phyloP scores from a whole-genome alignment of 2,329 filamentous ascomycete species.

The Clonostachys chloroleuca region DNA sequence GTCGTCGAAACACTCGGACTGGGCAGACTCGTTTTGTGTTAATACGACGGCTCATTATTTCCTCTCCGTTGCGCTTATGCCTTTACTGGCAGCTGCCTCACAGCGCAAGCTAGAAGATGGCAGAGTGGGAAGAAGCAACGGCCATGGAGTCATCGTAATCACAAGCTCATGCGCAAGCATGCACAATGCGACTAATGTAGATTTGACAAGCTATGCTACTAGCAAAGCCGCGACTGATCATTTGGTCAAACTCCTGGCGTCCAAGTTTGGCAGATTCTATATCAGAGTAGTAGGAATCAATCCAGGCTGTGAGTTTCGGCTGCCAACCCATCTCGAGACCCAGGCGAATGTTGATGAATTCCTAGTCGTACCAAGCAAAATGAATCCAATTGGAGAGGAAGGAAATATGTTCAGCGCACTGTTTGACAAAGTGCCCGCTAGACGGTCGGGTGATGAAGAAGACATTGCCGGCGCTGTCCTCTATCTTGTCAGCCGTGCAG shows the following conservation, averaged over 20 bases:
- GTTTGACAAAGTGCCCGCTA: constrained; percentile 23
- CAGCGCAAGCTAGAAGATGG: constrained; percentile 19
- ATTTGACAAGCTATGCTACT: constrained; percentile 43
- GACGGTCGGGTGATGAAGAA: constrained; percentile 17
- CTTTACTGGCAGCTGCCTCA: constrained; percentile 33
- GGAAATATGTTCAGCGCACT: constrained; percentile 22
- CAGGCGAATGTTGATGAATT: background rate
- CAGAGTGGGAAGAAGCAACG: constrained; percentile 19
- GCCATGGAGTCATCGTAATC: constrained; percentile 39
- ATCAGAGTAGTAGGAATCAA: constrained; percentile 25
- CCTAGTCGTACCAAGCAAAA: constrained; percentile 24
- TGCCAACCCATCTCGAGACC: background rate
- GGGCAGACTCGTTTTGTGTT: constrained; percentile 37
- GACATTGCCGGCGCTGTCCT: constrained; percentile 21
- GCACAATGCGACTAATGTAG: constrained; percentile 47
- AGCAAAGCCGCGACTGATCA: constrained; percentile 50
- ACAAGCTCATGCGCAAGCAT: constrained; percentile 48
- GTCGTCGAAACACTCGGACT: constrained; percentile 34
- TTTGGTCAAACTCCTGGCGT: constrained; percentile 39
- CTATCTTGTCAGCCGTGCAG: constrained; percentile 21
- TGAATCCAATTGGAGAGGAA: constrained; percentile 22
- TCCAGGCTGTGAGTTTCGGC: constrained; percentile 18
- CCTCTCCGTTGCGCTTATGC: constrained; percentile 37
- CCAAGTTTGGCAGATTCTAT: constrained; percentile 33
- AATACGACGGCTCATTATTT: constrained; percentile 47